Conservation (phyloP, 257 asterid genomes). For the Capsicum rhomboideum region DNA sequence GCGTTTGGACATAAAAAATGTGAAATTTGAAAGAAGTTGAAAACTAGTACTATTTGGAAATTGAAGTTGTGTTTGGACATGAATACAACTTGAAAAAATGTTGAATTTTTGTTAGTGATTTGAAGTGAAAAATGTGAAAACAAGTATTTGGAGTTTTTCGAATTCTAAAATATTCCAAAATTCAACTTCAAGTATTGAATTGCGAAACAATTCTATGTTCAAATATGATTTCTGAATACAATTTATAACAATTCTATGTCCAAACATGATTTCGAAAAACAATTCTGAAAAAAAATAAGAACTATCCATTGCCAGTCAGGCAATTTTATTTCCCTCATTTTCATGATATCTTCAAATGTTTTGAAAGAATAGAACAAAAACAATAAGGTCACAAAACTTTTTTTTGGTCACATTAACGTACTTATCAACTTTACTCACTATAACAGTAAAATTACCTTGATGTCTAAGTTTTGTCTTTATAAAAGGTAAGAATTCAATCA, state of each 20-base stretch:
- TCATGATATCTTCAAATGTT: not conserved
- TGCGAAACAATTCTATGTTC: not conserved
- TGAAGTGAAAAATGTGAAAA: not conserved
- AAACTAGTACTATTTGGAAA: not conserved
- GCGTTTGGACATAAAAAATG: not conserved
- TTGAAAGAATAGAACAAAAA: too few relatives aligned
- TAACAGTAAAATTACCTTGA: not conserved
- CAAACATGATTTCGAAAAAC: not conserved
- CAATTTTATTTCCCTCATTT: not conserved
- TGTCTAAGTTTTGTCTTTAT: accelerated
- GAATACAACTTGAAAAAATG: not conserved
- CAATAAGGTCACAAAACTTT: not conserved
- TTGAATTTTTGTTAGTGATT: not conserved
- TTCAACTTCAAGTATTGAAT: not conserved
- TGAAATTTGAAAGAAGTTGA: not conserved
- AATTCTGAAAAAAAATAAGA: too few relatives aligned
- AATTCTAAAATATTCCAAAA: not conserved
- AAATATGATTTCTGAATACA: too few relatives aligned
- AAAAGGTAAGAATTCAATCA: not conserved
- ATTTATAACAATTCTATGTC: too few relatives aligned
- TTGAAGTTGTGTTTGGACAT: not conserved
- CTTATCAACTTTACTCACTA: not conserved
- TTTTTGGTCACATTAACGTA: not conserved
- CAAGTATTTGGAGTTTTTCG: too few relatives aligned
- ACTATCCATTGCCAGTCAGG: too few relatives aligned